Evolutionary conservation across 1,284 basidiomycete species (phyloP).

Genomic region (Fomes fomentarius): DNA sequence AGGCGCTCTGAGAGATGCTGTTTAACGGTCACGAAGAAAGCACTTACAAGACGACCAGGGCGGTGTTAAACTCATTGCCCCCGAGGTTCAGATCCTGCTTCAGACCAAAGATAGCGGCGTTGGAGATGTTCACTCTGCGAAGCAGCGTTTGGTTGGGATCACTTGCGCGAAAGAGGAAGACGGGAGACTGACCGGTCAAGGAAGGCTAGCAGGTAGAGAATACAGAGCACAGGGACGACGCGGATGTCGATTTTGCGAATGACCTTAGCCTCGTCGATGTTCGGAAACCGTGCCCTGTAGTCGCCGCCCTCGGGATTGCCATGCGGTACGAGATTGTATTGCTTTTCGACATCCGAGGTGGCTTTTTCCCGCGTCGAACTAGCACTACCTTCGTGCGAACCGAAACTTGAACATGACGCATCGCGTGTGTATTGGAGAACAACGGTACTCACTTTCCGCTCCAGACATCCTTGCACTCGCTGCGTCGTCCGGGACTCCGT

Average conservation of each 20-base stretch:
- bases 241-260: constrained; percentile 35
- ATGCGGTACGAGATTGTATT: constrained; percentile 21
- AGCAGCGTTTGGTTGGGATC: too few relatives aligned
- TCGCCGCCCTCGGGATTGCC: constrained; percentile 18
- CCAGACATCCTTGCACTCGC: too few relatives aligned
- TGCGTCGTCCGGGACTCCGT: too few relatives aligned
- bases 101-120: constrained; percentile 34
- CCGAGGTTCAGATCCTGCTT: constrained; percentile 33
- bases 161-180: too few relatives aligned
- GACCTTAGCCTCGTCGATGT: constrained; percentile 32
- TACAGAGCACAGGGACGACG: constrained; percentile 33
- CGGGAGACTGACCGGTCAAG: constrained; percentile 33
- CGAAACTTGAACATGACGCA: too few relatives aligned
- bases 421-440: too few relatives aligned
- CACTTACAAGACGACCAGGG: constrained; percentile 36
- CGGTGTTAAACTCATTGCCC: constrained; percentile 35
- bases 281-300: constrained; percentile 26
- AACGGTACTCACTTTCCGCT: too few relatives aligned
- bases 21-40: too few relatives aligned
- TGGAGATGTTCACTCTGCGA: constrained; percentile 36
- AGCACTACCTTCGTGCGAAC: too few relatives aligned
- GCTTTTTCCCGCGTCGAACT: too few relatives aligned
- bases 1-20: too few relatives aligned
- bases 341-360: constrained; percentile 27
- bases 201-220: constrained; percentile 36